These are phyloP conservation scores for Psilocybe sp. DNA, from an alignment of 768 basidiomycete genomes.

Conservation along the genomic window DNA sequence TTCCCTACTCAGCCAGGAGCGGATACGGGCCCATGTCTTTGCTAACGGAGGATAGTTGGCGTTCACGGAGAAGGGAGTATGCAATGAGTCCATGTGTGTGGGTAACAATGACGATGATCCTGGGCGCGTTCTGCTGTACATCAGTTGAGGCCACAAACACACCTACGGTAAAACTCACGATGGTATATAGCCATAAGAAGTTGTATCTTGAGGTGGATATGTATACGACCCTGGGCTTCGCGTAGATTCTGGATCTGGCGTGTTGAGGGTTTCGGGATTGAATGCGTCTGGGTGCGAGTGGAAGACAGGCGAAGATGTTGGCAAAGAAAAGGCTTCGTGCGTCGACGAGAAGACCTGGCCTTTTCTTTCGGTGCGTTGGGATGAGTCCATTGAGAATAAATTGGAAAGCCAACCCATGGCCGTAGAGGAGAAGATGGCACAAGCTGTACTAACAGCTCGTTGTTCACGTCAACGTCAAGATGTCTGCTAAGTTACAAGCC, in stretches of 20 bases:
- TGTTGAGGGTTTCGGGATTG: conserved; percentile 48
- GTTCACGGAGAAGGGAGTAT: conserved; percentile 40
- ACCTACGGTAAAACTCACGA: conserved; percentile 19
- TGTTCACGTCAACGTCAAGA: conserved; percentile 9
- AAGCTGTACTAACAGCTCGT: neutral
- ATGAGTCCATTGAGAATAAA: conserved; percentile 53
- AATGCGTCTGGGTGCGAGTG: conserved; percentile 56
- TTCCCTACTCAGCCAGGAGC: conserved; percentile 76
- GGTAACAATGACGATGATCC: conserved; percentile 60
- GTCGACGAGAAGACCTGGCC: conserved; percentile 75
- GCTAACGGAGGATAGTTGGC: conserved; percentile 72
- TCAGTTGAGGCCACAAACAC: no score
- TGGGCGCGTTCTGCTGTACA: conserved; percentile 30
- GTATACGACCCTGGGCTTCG: conserved; percentile 55
- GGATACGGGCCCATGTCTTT: conserved; percentile 82
- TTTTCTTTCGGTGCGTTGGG: conserved; percentile 47
- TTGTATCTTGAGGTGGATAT: conserved; percentile 68
- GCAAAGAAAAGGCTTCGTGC: conserved; percentile 86
- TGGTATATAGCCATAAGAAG: conserved; percentile 59
- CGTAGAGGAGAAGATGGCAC: conserved; percentile 1
- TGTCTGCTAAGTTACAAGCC: no score
- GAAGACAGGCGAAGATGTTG: conserved; percentile 64
- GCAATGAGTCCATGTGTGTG: conserved; percentile 55
- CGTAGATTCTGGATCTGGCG: conserved; percentile 46
- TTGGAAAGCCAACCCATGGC: conserved; percentile 74